These are phyloP conservation scores for Elaeagnus macrophylla DNA, from an alignment of 306 rosid genomes.

Conservation along the genomic window DNA sequence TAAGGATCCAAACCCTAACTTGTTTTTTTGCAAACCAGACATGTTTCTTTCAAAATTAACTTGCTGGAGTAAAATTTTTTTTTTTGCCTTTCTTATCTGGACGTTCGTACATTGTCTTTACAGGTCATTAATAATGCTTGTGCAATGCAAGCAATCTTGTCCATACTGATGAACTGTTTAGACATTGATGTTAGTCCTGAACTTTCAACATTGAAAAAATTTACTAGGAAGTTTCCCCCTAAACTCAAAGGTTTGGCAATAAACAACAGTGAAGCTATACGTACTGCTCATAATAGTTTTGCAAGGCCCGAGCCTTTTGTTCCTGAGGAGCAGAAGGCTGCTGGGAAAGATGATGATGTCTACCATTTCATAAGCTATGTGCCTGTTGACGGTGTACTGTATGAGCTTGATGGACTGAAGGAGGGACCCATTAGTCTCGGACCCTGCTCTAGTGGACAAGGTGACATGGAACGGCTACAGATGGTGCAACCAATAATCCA, in stretches of 20 bases:
- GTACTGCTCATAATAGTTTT: conserved; percentile 88
- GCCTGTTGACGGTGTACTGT: conserved; percentile 82
- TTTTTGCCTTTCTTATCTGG: conserved; percentile 15
- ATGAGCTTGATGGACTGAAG: conserved; percentile 96
- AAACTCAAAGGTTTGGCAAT: conserved; percentile 96
- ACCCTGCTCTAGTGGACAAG: conserved; percentile 77
- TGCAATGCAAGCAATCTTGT: conserved; percentile 97
- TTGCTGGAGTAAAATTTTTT: conserved; percentile 1
- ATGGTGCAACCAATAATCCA: conserved; percentile 90
- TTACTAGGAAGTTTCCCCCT: conserved; percentile 86
- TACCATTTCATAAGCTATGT: conserved; percentile 95
- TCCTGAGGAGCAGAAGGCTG: conserved; percentile 81
- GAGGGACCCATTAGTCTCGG: conserved; percentile 98
- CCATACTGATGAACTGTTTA: conserved; percentile 82
- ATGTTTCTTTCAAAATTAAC: conserved; percentile 16
- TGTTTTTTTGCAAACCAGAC: conserved; percentile 98
- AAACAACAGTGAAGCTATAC: conserved; percentile 87
- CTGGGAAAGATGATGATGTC: conserved; percentile 83
- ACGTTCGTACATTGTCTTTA: conserved; percentile 4
- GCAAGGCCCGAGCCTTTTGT: conserved; percentile 98
- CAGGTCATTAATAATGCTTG: conserved; percentile 98
- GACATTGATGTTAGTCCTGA: conserved; percentile 90
- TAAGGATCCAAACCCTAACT: conserved; percentile 90
- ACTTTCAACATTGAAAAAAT: conserved; percentile 70
- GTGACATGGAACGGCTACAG: conserved; percentile 80